Base-by-base conservation (phyloP, 1,139 yeast genomes). In the Scheffersomyces cryptocercus region DNA sequence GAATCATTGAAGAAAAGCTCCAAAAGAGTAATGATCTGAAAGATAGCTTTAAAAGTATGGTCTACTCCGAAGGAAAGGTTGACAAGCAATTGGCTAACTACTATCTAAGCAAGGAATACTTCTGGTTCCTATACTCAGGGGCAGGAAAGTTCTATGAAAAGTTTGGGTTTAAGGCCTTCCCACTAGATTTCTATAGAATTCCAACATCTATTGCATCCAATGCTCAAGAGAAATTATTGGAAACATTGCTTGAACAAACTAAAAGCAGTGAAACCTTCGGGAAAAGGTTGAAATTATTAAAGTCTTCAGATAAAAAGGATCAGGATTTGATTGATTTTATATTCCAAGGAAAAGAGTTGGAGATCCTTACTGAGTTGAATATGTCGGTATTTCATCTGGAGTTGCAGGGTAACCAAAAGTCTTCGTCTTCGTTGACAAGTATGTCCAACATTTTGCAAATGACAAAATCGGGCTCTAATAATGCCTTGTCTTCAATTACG, bases 111-210 rank as follows among this genome's bases (percentile, higher is more conserved):
- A 68, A 70, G 46, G 55, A 68, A 46, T 71, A 68, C 48, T 60
- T 70, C 42, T 50, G 54, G 78, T 52, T 54, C 15, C 59, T 72
- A 43, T 69, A 71, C 50, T 71, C 77, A 3, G 70, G 64, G 1
- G 64, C 64, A 4, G 68, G 64, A 7, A 54, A 50, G 9, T 68
- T 56, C 38, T 73, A 72, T 46, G 62, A 61, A 43, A 54, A 64
- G 43, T 66, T 70, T 48, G 79, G 78, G 1, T 73, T 73, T 54
- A 70, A 68, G 42, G 46, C 59, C 2, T 68, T 54, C 45, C 77
- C 77, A 0, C 34, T 70, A 28, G 72, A 71, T 36, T 63, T 67
- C 42, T 73, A 65, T 47, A 55, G 58, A 44, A 50, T 73, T 11
- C 76, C 77, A 1, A 41, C 55, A 4, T 40, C 62, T 5, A 43